Percentiles rank a stretch among this genome's conserved stretches.
phyloP scores from a whole-genome alignment of 2,329 filamentous ascomycete species.

The Ceratocystis ficicola region DNA sequence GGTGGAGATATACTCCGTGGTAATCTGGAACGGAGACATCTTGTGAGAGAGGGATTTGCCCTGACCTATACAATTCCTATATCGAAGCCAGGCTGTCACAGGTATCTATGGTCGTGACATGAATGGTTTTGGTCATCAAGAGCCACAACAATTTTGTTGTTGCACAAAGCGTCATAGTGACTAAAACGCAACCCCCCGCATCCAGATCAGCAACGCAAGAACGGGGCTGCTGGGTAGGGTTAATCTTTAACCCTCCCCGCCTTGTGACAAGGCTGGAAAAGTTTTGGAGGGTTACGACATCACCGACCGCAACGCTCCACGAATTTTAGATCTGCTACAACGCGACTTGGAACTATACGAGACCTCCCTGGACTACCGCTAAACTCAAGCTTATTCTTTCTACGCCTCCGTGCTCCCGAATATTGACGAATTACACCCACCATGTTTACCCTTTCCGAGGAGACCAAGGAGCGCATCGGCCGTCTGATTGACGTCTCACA shows the following conservation, averaged over 20 bases:
- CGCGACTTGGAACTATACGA: neutral
- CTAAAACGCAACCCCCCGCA: slow-evolving; percentile 13
- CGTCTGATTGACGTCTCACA: slow-evolving; percentile 91
- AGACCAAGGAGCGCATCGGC: slow-evolving; percentile 98
- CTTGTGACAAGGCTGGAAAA: slow-evolving; percentile 21
- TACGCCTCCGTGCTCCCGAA: neutral
- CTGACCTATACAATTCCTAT: neutral
- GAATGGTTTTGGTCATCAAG: neutral
- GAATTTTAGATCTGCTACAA: neutral
- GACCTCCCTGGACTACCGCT: neutral
- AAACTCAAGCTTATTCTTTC: neutral
- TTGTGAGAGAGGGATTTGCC: neutral
- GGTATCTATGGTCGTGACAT: neutral
- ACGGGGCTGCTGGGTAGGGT: neutral
- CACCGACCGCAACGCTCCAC: neutral
- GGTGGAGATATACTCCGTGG: slow-evolving; percentile 50
- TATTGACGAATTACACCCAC: neutral
- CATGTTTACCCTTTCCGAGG: slow-evolving; percentile 71
- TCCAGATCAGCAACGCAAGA: neutral
- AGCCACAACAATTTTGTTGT: slow-evolving; percentile 20
- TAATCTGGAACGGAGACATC: slow-evolving; percentile 28
- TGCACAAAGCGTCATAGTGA: slow-evolving; percentile 17
- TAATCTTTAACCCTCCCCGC: neutral
- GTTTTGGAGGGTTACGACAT: slow-evolving; percentile 15
- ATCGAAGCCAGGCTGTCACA: neutral